These are phyloP conservation scores for Aspergillus sergii DNA, from an alignment of 2,329 filamentous ascomycete genomes.

Conservation along the genomic window DNA sequence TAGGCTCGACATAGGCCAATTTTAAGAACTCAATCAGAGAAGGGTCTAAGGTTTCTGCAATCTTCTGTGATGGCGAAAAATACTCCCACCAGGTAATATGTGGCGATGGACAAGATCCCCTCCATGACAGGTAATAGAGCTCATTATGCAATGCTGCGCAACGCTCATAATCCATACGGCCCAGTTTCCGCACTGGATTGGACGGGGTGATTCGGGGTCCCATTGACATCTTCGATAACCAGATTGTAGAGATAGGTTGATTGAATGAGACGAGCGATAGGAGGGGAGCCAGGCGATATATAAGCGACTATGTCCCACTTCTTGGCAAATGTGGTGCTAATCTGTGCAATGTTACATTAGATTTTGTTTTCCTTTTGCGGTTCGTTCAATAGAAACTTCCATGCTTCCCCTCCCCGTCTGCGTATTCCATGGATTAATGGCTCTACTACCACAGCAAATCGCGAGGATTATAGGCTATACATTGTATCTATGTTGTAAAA, in stretches of 20 bases:
- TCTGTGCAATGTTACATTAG: not conserved
- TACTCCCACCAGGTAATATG: not conserved
- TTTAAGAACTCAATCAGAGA: not conserved
- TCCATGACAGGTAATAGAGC: not conserved
- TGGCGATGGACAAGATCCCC: not conserved
- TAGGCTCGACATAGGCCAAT: not conserved
- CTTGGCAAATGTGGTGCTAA: not conserved
- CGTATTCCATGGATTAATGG: not conserved
- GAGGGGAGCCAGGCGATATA: not conserved
- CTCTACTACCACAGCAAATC: too few species aligned
- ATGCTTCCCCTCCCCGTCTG: not conserved
- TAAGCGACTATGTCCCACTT: not conserved
- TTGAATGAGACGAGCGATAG: too few species aligned
- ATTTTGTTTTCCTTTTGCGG: not conserved
- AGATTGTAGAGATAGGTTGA: not conserved
- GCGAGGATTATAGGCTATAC: too few species aligned
- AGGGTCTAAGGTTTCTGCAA: not conserved
- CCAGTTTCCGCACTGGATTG: not conserved
- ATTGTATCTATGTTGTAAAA: not conserved
- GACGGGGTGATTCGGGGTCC: not conserved
- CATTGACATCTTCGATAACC: not conserved
- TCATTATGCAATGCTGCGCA: not conserved
- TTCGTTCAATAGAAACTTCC: not conserved
- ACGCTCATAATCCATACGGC: not conserved
- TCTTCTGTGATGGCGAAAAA: not conserved